Evolutionary conservation across 2,329 filamentous ascomycete genomes (phyloP), one percentile per base, ranked within the genome.

Genomic region (Bertia moriformis): DNA sequence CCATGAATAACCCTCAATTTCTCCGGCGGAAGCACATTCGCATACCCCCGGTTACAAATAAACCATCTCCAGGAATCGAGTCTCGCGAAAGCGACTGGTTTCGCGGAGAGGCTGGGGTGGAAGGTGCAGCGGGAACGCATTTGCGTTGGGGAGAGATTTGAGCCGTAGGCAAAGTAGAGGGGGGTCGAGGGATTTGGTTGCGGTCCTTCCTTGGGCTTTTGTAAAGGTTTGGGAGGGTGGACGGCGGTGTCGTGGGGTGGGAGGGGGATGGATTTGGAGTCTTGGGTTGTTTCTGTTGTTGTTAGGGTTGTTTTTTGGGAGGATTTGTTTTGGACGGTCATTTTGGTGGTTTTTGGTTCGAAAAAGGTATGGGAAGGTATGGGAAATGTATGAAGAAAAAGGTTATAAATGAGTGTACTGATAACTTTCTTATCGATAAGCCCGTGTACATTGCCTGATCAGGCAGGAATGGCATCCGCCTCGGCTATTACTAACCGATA

Each of bases 101-200:
- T 57, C 2, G 73, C 71, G 13, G 51, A 54, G 40, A 73, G 77
- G 17, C 43, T 48, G 0, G 64, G 64, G 0, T 51, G 53, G 10
- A 13, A 7, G 2, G 68, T 67, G 50, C 80, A 84, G 39, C 78
- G 74, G 36, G 52, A 46, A 3, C 48, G 48, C 80, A 85, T 84
- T 55, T 83, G 78, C 19, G 64, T 56, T 1, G 66, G 66, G 53
- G 75, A 81, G 42, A 84, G 66, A 54, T 84, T 84, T 52, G 70
- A 77, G 44, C 79, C 80, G 56, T 80, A 84, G 48, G 71, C 80
- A 51, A 84, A 83, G 62, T 83, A 83, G 45, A 74, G 54, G 38
- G 52, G 32, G 10, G 7, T 13, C 12, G 15, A n/a, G 24, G 24
- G 24, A 10, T 10, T 10, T 10, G 24, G 24, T n/a, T n/a, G 22